phyloP scores from a whole-genome alignment of 345 rosid genomes.

The Acer saccharum region DNA sequence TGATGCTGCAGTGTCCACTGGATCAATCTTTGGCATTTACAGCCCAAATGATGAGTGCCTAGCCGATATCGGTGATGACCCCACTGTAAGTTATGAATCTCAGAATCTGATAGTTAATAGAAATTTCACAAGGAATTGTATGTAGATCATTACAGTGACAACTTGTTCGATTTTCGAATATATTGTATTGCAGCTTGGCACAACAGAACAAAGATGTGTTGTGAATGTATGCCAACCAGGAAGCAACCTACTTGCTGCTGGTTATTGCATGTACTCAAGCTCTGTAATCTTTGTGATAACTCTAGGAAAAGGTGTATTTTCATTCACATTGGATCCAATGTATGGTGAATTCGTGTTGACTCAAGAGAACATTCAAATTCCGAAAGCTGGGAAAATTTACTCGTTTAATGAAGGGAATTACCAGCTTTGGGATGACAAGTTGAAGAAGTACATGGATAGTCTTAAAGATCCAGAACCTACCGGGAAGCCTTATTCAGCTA shows the following conservation, averaged over 20 bases:
- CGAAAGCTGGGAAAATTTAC: constrained; percentile 79
- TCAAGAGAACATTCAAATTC: constrained; percentile 81
- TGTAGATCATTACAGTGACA: no score
- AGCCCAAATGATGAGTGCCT: constrained; percentile 95
- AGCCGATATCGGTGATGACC: constrained; percentile 59
- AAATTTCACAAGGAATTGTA: no score
- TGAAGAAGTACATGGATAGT: constrained; percentile 89
- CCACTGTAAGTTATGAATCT: constrained; percentile 40
- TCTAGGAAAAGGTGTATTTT: constrained; percentile 75
- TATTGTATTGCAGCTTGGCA: constrained; percentile 54
- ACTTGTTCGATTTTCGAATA: background rate
- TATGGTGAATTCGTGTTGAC: constrained; percentile 94
- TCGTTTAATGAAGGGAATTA: constrained; percentile 95
- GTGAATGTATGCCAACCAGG: constrained; percentile 96
- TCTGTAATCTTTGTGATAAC: constrained; percentile 86
- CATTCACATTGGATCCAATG: constrained; percentile 92
- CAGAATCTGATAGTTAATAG: no score
- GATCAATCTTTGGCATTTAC: constrained; percentile 92
- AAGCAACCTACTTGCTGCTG: constrained; percentile 87
- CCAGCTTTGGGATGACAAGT: constrained; percentile 85
- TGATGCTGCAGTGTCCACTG: constrained; percentile 95
- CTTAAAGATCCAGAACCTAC: constrained; percentile 92
- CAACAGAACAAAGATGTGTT: constrained; percentile 58
- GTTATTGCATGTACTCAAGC: constrained; percentile 97
- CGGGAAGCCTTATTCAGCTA: constrained; percentile 86